Base-by-base conservation (phyloP, 2,329 filamentous ascomycete genomes). In the Aspergillus oerlinghausenensis region DNA sequence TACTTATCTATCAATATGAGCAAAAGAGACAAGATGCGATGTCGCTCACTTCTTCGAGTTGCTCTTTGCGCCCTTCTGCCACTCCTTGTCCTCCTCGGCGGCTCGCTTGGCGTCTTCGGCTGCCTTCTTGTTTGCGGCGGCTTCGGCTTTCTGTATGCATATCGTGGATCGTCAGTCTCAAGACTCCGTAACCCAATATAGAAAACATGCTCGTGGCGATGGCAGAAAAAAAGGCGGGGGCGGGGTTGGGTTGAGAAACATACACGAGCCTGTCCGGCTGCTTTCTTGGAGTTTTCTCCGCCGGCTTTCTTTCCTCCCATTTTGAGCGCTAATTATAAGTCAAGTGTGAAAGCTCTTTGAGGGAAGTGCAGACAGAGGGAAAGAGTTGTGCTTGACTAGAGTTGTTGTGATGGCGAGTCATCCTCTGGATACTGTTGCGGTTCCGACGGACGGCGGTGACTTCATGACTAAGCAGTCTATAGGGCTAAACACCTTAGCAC, bases 271-370 rank as follows among this genome's bases (percentile, higher is more conserved):
- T 97, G 91, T 62, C 93, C 94, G 8, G 88, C 85, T 2, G 79
- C 91, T 80, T 97, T 97, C 78, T 96, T 97, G 73, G 82, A 88
- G 77, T 89, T 91, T 61, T 95, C 92, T 54, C 79, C 83, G 54
- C 69, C 77, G 58, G 64, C 74, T 69, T 80, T 84, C 75, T 89
- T 92, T 76, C 89, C 90, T 65, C 81, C 87, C 89, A 92, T 92
- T 62, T 63, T 78, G 58, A 11, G 29, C 21, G n/a, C 3, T 11
- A 1, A 21, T 3, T 43, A 43, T 43, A 23, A 43, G 1, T 43
- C 40, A 6, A 43, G 17, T 10, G 21, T 43, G n/a, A 43, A 43
- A 4, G 0, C 9, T 21, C 11, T 43, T 5, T 38, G 5, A 43
- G n/a, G 19, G 3, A 26, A 14, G 6, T 21, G 11, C 21, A 14